Base-by-base conservation (phyloP, 805 yeast species). In the Kodamaea lidongshanica region DNA sequence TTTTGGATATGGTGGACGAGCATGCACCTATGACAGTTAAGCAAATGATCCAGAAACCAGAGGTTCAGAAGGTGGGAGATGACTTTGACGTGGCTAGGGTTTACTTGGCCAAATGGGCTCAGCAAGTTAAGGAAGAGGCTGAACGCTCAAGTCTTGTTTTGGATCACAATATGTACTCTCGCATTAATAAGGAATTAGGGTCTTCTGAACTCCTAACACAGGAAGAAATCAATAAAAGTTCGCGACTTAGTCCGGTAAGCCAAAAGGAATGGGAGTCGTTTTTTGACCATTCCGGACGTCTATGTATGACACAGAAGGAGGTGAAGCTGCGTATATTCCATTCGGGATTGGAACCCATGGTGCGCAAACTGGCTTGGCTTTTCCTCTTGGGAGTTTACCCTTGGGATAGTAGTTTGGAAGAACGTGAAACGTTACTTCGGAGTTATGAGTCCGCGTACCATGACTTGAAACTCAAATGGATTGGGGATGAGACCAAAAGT, bases 91-190 rank as follows among this genome's bases (percentile, higher is more conserved):
- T 89, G 30, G 97, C 97, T 0, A 72, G 88, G 32, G 81, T 87
- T 4, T 89, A 86, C 52, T 64, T 89, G 36, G 97, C 97, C 4
- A 88, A 87, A 59, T 92, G 97, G 97, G 96, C 97, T 0, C 70
- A 85, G 44, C 85, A 85, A 16, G 92, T 92, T 7, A 92, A 89
- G 44, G 88, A 87, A 45, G 94, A 89, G 52, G 92, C 95, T 2
- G 87, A 63, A 36, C 54, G 77, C 42, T 71, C 74, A 30, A 61
- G 64, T 34, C 61, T 64, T 45, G 62, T 70, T 45, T 61, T 77
- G 19, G 64, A 78, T 33, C 78, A 76, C 43, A 75, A 74, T n/a
- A 63, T 74, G 11, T 77, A 78, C 41, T 68, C 67, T 17, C 50
- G 73, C 29, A 64, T 82, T 23, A 69, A 67, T 32, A 61, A 65